phyloP scores from a whole-genome alignment of 345 rosid genomes.

The Mangifera indica region DNA sequence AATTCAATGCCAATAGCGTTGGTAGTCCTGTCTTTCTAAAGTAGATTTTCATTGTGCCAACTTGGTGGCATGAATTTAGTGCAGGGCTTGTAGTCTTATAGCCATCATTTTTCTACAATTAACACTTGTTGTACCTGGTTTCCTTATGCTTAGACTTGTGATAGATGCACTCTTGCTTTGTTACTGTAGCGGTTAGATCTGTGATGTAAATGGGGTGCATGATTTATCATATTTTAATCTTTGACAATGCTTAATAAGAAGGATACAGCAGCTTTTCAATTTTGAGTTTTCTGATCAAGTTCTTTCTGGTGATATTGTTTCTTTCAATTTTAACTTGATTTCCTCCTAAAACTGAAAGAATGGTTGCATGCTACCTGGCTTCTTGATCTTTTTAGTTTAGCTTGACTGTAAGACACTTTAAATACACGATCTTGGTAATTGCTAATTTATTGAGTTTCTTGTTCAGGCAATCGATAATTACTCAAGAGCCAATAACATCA shows the following conservation, averaged over 20 bases:
- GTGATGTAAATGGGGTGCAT: too few species aligned
- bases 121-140: conserved; percentile 1
- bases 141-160: not conserved
- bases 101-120: not conserved
- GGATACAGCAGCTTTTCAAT: too few species aligned
- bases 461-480: conserved; percentile 69
- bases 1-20: not conserved
- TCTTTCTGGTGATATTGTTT: not conserved
- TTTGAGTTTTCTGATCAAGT: too few species aligned
- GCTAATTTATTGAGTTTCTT: conserved; percentile 18
- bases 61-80: not conserved
- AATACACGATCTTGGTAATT: not conserved
- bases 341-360: conserved; percentile 1
- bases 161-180: conserved; percentile 1
- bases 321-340: not conserved
- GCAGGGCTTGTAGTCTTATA: not conserved
- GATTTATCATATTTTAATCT: too few species aligned
- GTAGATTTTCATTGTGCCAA: not conserved
- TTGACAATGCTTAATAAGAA: too few species aligned
- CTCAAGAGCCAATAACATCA: conserved; percentile 72
- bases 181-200: too few species aligned
- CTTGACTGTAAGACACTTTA: conserved; percentile 2
- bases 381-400: not conserved
- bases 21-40: not conserved
- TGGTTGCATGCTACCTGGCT: not conserved